phyloP scores from a whole-genome alignment of 202 grass and related monocot genomes.

The Digitaria exilis region DNA sequence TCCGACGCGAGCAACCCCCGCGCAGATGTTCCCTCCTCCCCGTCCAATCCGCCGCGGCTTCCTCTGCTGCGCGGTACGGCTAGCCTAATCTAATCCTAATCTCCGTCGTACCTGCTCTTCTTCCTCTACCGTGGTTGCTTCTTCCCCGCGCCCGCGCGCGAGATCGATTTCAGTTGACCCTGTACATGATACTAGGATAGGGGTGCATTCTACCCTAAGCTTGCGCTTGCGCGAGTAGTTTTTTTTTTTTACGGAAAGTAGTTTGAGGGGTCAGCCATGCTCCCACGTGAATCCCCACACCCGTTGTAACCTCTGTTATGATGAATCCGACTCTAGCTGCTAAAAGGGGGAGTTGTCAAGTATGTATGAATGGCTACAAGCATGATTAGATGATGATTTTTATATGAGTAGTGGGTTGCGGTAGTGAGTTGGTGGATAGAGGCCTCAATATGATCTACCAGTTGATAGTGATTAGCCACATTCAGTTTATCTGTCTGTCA shows the following conservation, averaged over 20 bases:
- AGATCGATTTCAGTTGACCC: constrained; percentile 21
- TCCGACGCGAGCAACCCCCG: neutral
- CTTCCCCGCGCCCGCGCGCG: neutral
- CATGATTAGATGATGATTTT: constrained; percentile 1
- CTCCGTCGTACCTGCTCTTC: neutral
- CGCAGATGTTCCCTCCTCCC: neutral
- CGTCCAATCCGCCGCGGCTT: neutral
- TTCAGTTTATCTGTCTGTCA: neutral
- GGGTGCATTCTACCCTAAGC: neutral
- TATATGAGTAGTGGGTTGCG: neutral
- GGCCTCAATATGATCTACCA: neutral
- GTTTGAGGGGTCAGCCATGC: neutral
- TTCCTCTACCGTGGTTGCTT: neutral
- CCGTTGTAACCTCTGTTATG: neutral
- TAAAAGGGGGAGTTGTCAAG: neutral
- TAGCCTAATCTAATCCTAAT: neutral
- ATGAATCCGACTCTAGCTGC: neutral
- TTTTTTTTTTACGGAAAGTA: neutral
- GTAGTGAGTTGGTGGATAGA: neutral
- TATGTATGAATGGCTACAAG: neutral
- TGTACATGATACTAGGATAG: neutral
- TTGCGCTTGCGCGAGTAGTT: neutral
- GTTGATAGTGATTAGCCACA: neutral
- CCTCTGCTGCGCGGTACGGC: constrained; percentile 1
- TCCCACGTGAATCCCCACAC: neutral